These are phyloP conservation scores for Paulownia fortunei DNA, from an alignment of 257 asterid species.

Conservation along the genomic window DNA sequence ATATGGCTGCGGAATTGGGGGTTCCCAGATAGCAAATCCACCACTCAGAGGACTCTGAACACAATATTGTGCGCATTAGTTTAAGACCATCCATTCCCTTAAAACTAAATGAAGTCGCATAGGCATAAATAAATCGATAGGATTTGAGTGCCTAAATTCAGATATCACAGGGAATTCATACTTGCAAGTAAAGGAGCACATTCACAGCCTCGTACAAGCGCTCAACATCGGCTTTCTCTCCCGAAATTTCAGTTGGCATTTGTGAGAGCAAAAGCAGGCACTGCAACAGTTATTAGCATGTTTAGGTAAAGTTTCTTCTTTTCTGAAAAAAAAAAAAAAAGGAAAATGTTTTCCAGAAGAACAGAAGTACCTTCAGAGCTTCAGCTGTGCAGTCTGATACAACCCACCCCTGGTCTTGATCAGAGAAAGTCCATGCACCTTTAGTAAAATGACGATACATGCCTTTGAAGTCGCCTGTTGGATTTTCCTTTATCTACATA, in stretches of 20 bases:
- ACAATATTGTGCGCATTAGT: not conserved
- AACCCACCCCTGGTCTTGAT: constrained; percentile 86
- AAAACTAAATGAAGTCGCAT: not conserved
- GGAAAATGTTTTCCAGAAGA: not conserved
- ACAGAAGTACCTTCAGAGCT: constrained; percentile 54
- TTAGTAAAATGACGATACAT: constrained; percentile 81
- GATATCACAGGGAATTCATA: constrained; percentile 12
- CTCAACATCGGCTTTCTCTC: constrained; percentile 47
- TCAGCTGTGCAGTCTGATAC: constrained; percentile 84
- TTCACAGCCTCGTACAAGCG: constrained; percentile 58
- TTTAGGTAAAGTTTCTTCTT: not conserved
- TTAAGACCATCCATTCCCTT: not conserved
- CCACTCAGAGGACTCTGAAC: constrained; percentile 57
- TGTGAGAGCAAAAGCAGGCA: constrained; percentile 56
- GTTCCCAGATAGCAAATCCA: constrained; percentile 71
- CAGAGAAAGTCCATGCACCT: constrained; percentile 88
- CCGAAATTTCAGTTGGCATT: constrained; percentile 55
- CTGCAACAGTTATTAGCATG: constrained; percentile 30
- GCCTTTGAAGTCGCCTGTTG: constrained; percentile 56
- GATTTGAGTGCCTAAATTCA: not conserved
- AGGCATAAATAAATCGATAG: not conserved
- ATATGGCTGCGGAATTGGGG: constrained; percentile 69
- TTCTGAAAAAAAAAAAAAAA: not conserved
- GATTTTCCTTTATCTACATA: constrained; percentile 61
- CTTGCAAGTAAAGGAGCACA: constrained; percentile 55